These are phyloP conservation scores for Penicillium sp. DNA, from an alignment of 2,329 filamentous ascomycete species.

Conservation along the genomic window DNA sequence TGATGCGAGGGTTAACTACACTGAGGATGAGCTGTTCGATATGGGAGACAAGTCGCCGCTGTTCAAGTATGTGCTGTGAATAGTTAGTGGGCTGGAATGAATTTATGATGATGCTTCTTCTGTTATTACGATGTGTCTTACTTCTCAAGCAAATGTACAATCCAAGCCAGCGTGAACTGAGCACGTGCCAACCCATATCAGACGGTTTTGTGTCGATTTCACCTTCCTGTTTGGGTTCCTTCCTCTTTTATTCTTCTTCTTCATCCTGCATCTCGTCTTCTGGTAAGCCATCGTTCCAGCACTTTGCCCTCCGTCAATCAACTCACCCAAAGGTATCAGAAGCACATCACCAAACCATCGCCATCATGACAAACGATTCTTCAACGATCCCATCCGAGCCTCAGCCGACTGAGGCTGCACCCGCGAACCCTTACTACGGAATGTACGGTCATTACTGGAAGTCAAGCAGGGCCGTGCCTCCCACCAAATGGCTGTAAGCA, in stretches of 20 bases:
- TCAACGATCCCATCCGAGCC: neutral
- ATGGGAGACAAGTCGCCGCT: slow-evolving; percentile 44
- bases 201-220: neutral
- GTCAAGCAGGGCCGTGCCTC: neutral
- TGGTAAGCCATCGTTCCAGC: neutral
- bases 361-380: neutral
- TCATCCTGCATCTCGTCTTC: neutral
- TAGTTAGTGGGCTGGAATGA: neutral
- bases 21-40: slow-evolving; percentile 40
- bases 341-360: neutral
- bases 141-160: neutral
- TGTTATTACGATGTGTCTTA: neutral
- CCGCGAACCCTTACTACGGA: neutral
- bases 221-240: neutral
- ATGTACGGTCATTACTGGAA: neutral
- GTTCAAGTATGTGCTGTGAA: slow-evolving; percentile 34
- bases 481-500: neutral
- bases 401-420: neutral
- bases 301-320: neutral
- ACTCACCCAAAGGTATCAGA: neutral
- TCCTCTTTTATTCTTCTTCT: neutral
- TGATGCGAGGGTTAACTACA: slow-evolving; percentile 24
- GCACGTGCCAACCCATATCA: neutral
- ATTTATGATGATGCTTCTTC: neutral
- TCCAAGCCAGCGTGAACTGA: neutral